Evolutionary conservation across 1,139 yeast genomes (phyloP).

Genomic region (Pichia sp.): DNA sequence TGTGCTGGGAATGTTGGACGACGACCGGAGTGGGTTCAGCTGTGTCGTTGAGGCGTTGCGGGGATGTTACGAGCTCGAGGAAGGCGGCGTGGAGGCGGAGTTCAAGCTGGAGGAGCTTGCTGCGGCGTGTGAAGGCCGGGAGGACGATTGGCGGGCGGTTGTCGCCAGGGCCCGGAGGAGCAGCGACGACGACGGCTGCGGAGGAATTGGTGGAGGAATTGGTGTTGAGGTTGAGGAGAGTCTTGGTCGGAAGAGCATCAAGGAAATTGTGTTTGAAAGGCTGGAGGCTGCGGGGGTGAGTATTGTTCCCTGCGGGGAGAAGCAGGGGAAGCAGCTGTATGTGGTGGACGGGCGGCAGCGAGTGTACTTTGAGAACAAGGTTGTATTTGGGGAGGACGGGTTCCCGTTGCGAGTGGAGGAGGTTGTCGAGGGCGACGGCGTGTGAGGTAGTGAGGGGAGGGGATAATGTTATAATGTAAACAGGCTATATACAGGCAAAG

Average conservation of each 20-base stretch:
- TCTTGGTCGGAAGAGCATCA: neutral
- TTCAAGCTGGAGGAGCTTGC: neutral
- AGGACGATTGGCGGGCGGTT: neutral
- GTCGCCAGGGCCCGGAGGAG: neutral
- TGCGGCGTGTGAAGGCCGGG: neutral
- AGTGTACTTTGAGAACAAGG: constrained; percentile 27
- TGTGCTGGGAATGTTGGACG: neutral
- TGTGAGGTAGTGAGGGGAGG: neutral
- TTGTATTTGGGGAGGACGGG: constrained; percentile 23
- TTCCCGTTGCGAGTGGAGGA: neutral
- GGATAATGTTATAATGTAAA: no score
- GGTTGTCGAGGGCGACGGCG: neutral
- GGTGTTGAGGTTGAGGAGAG: neutral
- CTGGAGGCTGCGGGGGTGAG: neutral
- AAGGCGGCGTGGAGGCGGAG: neutral
- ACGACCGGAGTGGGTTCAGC: neutral
- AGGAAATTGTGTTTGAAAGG: neutral
- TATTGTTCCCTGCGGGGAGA: neutral
- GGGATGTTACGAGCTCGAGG: neutral
- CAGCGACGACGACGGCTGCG: neutral
- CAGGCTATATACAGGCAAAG: neutral
- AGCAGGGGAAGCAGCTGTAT: neutral
- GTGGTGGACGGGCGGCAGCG: neutral
- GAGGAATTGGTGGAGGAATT: neutral
- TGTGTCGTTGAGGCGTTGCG: neutral